These are phyloP conservation scores for Kalanchoe fedtschenkoi DNA, from an alignment of 164 flowering plant species.

Conservation along the genomic window DNA sequence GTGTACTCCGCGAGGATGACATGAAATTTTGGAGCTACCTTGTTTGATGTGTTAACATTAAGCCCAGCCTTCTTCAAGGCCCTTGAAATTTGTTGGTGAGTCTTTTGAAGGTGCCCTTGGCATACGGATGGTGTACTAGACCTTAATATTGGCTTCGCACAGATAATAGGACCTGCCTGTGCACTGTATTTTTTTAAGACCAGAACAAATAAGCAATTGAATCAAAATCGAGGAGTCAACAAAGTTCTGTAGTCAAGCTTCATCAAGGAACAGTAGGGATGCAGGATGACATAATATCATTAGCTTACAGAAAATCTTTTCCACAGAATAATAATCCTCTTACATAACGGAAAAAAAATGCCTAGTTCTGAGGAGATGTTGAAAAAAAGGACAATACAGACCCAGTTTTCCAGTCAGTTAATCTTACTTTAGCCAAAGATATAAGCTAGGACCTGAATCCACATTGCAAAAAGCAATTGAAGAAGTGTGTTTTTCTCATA, in stretches of 20 bases:
- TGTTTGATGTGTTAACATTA: slow-evolving; percentile 1
- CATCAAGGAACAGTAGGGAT: too few relatives aligned
- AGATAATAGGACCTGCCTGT: background rate
- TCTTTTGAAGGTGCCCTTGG: slow-evolving; percentile 1
- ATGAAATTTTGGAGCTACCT: slow-evolving; percentile 10
- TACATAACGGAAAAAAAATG: background rate
- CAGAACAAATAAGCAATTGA: background rate
- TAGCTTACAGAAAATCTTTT: too few relatives aligned
- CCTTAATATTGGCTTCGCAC: slow-evolving; percentile 4
- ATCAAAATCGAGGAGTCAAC: background rate
- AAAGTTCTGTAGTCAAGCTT: too few relatives aligned
- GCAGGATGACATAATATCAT: background rate
- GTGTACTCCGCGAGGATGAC: slow-evolving; percentile 2
- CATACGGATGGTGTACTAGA: slow-evolving; percentile 2
- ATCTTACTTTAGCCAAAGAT: too few relatives aligned
- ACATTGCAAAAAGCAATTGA: too few relatives aligned
- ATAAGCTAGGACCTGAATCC: too few relatives aligned
- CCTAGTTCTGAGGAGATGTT: background rate
- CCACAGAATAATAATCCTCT: too few relatives aligned
- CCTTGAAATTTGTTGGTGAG: slow-evolving; percentile 2
- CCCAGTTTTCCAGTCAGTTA: too few relatives aligned
- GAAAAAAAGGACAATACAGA: background rate
- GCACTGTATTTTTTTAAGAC: background rate
- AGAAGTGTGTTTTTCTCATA: too few relatives aligned
- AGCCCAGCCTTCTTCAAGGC: slow-evolving; percentile 7